These are phyloP conservation scores for Diatrype stigma DNA, from an alignment of 2,329 filamentous ascomycete species.

Conservation along the genomic window DNA sequence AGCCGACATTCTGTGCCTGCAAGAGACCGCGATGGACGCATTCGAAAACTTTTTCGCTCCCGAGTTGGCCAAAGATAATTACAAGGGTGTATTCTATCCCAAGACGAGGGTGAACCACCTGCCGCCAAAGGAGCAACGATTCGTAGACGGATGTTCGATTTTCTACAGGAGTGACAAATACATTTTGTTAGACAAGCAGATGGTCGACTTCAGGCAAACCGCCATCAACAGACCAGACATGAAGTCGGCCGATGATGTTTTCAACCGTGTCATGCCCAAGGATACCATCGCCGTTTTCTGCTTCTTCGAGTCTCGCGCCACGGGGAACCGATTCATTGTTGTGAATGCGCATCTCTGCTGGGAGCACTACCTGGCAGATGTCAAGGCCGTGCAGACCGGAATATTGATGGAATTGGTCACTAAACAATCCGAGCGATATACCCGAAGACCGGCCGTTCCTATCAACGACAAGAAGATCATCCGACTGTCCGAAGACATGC, in stretches of 20 bases:
- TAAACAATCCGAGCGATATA: slow-evolving; percentile 80
- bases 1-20: slow-evolving; percentile 86
- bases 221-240: slow-evolving; percentile 95
- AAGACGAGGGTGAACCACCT: slow-evolving; percentile 89
- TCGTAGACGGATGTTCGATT: slow-evolving; percentile 93
- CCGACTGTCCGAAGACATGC: slow-evolving; percentile 41
- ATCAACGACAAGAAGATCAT: slow-evolving; percentile 74
- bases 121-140: slow-evolving; percentile 79
- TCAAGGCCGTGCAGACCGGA: slow-evolving; percentile 94
- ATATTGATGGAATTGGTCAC: slow-evolving; percentile 91
- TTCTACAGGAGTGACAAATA: slow-evolving; percentile 97
- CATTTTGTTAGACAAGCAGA: slow-evolving; percentile 87
- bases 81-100: slow-evolving; percentile 91
- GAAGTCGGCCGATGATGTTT: slow-evolving; percentile 95
- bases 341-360: slow-evolving; percentile 94
- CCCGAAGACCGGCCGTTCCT: slow-evolving; percentile 61
- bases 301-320: slow-evolving; percentile 87
- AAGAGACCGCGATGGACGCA: slow-evolving; percentile 88
- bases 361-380: slow-evolving; percentile 86
- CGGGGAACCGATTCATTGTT: slow-evolving; percentile 86
- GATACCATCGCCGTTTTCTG: slow-evolving; percentile 92
- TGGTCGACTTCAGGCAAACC: slow-evolving; percentile 86
- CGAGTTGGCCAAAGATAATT: slow-evolving; percentile 80
- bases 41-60: slow-evolving; percentile 89
- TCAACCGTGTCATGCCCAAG: slow-evolving; percentile 97